Evolutionary conservation across 169 alveolate species (phyloP), one percentile per base, ranked within the genome.

Genomic region (Toxoplasma gondii): DNA sequence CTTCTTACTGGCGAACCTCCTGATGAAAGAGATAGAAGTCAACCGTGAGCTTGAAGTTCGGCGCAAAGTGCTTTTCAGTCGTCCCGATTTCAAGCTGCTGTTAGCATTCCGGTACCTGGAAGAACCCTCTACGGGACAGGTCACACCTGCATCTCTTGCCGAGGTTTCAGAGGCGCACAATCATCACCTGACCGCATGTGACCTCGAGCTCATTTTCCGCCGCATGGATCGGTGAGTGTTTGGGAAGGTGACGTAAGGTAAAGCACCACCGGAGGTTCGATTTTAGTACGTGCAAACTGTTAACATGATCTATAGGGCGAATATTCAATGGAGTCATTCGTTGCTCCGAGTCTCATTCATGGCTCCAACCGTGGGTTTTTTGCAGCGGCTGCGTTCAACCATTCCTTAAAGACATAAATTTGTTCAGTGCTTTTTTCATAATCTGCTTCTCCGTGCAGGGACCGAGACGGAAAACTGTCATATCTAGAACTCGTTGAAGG

Each of bases 51-150:
- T 97, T 45, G 98, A 97, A 92, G 93, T 92, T 45, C 92, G 93
- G 36, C 95, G 96, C 91, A 82, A 91, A 7, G 91, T 96, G n/a
- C 96, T 97, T 38, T 91, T 97, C 36, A 84, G 92, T 38, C 91
- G 87, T 19, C 88, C 94, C 41, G 98, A 97, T 58, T 97, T 97
- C 96, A 96, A 96, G 92, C 91, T 96, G 41, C 94, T 94, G 58
- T 98, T 96, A 90, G 98, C 98, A 44, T 97, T 97, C 91, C 97
- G 96, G 54, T 78, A 95, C 49, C 93, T 97, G 81, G 98, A 97
- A 67, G 80, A 81, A 31, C 81, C 94, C 31, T 93, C 92, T 34
- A 53, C 74, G 43, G 98, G 98, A 31, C 94, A 82, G 31, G 53
- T 96, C 38, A 93, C 97, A 36, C 94, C 96, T 22, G 64, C 91